Conservation (phyloP, 2,329 filamentous ascomycete genomes). For the Myriosclerotinia curreyana region DNA sequence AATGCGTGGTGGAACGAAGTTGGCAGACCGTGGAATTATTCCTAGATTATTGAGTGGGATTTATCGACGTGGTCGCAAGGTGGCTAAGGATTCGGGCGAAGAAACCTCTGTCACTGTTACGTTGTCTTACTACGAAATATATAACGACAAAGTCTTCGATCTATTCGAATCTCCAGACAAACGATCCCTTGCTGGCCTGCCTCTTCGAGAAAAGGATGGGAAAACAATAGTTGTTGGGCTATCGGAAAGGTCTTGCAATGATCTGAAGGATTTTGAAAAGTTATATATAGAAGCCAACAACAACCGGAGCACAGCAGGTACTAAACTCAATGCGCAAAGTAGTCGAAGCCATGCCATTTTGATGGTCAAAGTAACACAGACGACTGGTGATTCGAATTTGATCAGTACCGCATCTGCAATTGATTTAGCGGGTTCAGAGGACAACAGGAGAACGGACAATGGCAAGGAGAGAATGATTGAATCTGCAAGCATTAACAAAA, state of each 20-base stretch:
- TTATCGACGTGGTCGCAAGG: constrained; percentile 81
- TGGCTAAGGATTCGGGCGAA: constrained; percentile 72
- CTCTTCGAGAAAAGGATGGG: constrained; percentile 79
- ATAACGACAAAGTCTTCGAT: constrained; percentile 93
- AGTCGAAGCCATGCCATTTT: constrained; percentile 88
- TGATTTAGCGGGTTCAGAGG: constrained; percentile 91
- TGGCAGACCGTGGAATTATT: constrained; percentile 84
- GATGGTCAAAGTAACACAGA: constrained; percentile 82
- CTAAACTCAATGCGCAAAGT: constrained; percentile 89
- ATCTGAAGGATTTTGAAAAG: constrained; percentile 84
- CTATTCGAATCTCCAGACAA: constrained; percentile 85
- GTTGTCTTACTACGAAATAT: constrained; percentile 93
- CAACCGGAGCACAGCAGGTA: constrained; percentile 84
- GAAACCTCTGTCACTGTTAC: constrained; percentile 69
- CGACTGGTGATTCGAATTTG: constrained; percentile 61
- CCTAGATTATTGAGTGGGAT: constrained; percentile 80
- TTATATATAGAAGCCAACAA: constrained; percentile 90
- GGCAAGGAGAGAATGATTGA: constrained; percentile 90
- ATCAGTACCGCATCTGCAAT: constrained; percentile 90
- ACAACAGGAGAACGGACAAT: constrained; percentile 92
- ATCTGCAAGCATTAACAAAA: constrained; percentile 96
- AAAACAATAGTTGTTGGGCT: constrained; percentile 85
- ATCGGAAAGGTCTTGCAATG: constrained; percentile 76
- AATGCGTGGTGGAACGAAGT: constrained; percentile 85
- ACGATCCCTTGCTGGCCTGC: constrained; percentile 69